Evolutionary conservation across 805 yeast species (phyloP), one percentile per base, ranked within the genome.

Genomic region (Saccharomycopsis vini): DNA sequence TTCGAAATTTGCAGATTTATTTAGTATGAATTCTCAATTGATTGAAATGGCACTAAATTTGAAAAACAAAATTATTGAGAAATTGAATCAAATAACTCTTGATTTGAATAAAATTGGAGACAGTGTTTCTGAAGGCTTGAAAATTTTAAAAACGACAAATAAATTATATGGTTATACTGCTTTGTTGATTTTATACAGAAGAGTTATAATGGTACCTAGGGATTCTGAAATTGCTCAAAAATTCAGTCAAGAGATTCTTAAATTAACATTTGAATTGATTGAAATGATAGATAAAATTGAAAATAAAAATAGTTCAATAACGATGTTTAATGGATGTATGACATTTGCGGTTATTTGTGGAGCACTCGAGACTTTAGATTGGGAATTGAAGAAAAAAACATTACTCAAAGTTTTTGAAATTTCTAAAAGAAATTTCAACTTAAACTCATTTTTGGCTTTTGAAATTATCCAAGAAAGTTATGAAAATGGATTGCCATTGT

Each of bases 181-280:
- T 7, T 32, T 44, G 20, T 35, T 44, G 41, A 44, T 40, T n/a
- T 26, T 44, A 9, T 44, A 44, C 24, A 12, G 47, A 19, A 12
- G 47, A n/a, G 47, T 44, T 9, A 36, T 44, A 16, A 35, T 40
- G 44, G 22, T 44, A 13, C 47, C 47, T 12, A 28, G 44, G 22
- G 44, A 44, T 22, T 40, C 44, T 18, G 44, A 44, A 3, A 35
- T 44, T 15, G 37, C 41, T 24, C 47, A 44, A 26, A 32, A 28
- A 23, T 44, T 44, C 19, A 6, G 32, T 16, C 15, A 22, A 22
- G 40, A 44, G 35, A 44, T 44, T 12, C 3, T 44, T n/a, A 33
- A 29, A 16, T 23, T 44, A 10, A 13, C 21, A n/a, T 10, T 18
- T n/a, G 31, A 26, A 10, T 34, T 44, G 30, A 16, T 16, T 16